Evolutionary conservation across 2,329 filamentous ascomycete species (phyloP).

Genomic region (Hypoxylon sp.): DNA sequence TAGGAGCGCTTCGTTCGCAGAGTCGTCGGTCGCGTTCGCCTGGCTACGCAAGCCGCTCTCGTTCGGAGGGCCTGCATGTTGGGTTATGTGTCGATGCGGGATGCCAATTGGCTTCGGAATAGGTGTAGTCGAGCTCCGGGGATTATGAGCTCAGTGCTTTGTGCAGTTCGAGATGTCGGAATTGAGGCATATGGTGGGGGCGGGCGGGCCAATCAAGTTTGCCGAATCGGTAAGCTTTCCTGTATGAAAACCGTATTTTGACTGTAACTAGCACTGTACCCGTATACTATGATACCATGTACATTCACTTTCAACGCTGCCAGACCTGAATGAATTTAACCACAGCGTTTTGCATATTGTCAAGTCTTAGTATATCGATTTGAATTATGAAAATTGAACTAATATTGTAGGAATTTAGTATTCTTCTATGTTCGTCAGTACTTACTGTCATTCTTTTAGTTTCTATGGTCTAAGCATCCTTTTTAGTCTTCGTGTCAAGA

Average conservation of each 20-base stretch:
- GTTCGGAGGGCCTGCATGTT: constrained; percentile 60
- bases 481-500: constrained; percentile 48
- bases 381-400: background rate
- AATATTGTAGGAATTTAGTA: constrained; percentile 3
- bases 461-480: constrained; percentile 25
- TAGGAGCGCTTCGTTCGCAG: constrained; percentile 63
- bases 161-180: constrained; percentile 44
- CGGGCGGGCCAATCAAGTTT: constrained; percentile 46
- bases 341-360: background rate
- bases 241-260: constrained; percentile 1
- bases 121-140: constrained; percentile 33
- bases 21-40: constrained; percentile 54
- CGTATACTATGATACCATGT: background rate
- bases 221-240: constrained; percentile 35
- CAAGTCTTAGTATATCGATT: background rate
- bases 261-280: constrained; percentile 35
- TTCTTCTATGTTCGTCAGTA: constrained; percentile 9
- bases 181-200: constrained; percentile 47
- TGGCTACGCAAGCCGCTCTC: constrained; percentile 60
- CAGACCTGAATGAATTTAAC: constrained; percentile 15
- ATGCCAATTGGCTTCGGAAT: constrained; percentile 50
- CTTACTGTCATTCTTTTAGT: constrained; percentile 5
- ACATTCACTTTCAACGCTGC: background rate
- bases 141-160: constrained; percentile 15
- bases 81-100: constrained; percentile 30